Percentiles rank a stretch among this genome's conserved stretches.
These are phyloP conservation scores for Ceratocystis variospora DNA, from an alignment of 2,329 filamentous ascomycete species.

Conservation along the genomic window DNA sequence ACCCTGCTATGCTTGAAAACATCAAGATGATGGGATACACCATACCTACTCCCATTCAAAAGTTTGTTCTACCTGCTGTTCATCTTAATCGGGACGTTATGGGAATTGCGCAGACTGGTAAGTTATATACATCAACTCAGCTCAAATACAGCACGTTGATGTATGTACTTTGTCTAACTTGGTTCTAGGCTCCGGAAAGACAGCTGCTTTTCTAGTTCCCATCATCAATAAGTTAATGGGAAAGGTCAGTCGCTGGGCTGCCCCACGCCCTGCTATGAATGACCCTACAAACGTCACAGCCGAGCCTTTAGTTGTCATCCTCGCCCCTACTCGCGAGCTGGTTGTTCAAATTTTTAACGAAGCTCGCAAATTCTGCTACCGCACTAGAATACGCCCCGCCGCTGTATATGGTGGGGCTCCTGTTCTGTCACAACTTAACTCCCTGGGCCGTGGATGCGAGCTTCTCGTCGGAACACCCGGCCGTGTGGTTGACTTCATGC, in stretches of 20 bases:
- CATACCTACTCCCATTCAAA: slow-evolving; percentile 72
- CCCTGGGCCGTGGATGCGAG: slow-evolving; percentile 75
- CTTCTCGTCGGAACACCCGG: slow-evolving; percentile 80
- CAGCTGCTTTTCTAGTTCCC: slow-evolving; percentile 79
- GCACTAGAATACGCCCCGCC: slow-evolving; percentile 84
- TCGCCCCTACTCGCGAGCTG: slow-evolving; percentile 78
- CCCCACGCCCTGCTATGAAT: slow-evolving; percentile 52
- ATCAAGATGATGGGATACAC: slow-evolving; percentile 58
- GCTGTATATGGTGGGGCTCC: slow-evolving; percentile 80
- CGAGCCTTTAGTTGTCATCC: slow-evolving; percentile 75
- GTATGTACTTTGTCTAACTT: background rate
- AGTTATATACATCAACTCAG: slow-evolving; percentile 9
- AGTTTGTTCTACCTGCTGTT: slow-evolving; percentile 70
- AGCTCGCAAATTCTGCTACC: slow-evolving; percentile 80
- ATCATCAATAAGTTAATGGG: slow-evolving; percentile 88
- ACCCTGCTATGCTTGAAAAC: slow-evolving; percentile 71
- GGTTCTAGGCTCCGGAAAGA: slow-evolving; percentile 80
- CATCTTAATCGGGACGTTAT: slow-evolving; percentile 67
- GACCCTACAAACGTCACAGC: slow-evolving; percentile 43
- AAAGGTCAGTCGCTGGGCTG: slow-evolving; percentile 78
- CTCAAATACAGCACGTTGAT: slow-evolving; percentile 4
- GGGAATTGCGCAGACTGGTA: slow-evolving; percentile 84
- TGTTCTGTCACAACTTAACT: slow-evolving; percentile 50
- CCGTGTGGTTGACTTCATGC: slow-evolving; percentile 72
- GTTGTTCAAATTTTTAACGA: slow-evolving; percentile 94